phyloP scores from a whole-genome alignment of 208 protist genomes.

The Acanthamoeba quina region DNA sequence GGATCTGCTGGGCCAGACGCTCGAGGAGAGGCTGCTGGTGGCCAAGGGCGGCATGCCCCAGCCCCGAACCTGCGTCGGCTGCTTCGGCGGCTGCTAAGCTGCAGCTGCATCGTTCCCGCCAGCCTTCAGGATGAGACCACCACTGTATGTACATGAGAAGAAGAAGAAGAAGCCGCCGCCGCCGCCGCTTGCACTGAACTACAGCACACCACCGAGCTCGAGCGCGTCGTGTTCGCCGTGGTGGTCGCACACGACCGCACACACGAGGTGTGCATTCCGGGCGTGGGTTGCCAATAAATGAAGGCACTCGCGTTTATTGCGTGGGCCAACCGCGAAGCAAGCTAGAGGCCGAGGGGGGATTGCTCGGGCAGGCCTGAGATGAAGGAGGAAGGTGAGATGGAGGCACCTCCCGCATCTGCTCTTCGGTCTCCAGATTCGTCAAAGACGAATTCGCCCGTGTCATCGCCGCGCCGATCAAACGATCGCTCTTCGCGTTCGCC shows the following conservation, averaged over 20 bases:
- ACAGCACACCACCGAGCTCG: too few species aligned
- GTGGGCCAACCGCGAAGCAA: background rate
- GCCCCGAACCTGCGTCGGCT: background rate
- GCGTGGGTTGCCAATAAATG: too few species aligned
- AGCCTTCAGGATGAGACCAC: too few species aligned
- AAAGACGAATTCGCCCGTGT: background rate
- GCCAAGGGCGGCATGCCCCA: slow-evolving; percentile 45
- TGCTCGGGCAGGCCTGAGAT: background rate
- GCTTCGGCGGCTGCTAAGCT: slow-evolving; percentile 14
- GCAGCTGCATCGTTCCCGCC: background rate
- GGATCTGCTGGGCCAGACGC: slow-evolving; percentile 71
- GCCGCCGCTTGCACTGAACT: too few species aligned
- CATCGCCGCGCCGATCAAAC: background rate
- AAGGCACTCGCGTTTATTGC: background rate
- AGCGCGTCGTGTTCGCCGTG: too few species aligned
- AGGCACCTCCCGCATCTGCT: background rate
- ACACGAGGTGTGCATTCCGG: too few species aligned
- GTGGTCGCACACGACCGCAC: too few species aligned
- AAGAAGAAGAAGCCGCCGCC: background rate
- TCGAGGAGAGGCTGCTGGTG: slow-evolving; percentile 53
- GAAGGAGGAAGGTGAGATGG: background rate
- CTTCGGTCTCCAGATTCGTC: background rate
- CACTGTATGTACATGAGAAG: background rate
- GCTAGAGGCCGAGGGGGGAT: background rate
- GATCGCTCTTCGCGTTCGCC: background rate